Conservation (phyloP, 2,329 filamentous ascomycete genomes). For the Monosporascus sp. region DNA sequence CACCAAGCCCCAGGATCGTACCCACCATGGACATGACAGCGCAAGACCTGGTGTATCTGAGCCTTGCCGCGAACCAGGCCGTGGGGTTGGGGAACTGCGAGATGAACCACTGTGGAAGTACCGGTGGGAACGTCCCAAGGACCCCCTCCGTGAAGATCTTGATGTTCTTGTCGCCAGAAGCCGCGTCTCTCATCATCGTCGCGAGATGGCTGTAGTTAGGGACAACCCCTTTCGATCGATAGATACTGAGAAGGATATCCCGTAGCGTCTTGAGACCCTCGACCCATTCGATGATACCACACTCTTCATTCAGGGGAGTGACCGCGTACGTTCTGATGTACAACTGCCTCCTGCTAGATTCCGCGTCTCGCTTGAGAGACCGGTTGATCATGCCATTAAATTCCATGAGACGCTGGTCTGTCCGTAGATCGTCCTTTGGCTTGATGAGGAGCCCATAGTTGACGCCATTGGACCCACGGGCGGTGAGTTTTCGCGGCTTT, state of each 20-base stretch:
- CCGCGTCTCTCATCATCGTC: conserved; percentile 58
- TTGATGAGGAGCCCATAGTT: conserved; percentile 91
- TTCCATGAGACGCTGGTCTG: conserved; percentile 97
- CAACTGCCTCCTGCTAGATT: conserved; percentile 82
- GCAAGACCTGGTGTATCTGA: conserved; percentile 87
- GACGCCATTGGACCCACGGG: conserved; percentile 83
- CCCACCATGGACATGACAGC: conserved; percentile 99
- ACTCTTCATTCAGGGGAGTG: conserved; percentile 94
- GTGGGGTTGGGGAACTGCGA: conserved; percentile 92
- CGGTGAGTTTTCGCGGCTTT: conserved; percentile 83
- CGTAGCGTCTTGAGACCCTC: conserved; percentile 90
- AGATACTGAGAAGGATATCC: conserved; percentile 78
- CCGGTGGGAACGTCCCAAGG: conserved; percentile 65
- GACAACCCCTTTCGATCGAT: conserved; percentile 66
- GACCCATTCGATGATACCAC: conserved; percentile 97
- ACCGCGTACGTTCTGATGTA: conserved; percentile 98
- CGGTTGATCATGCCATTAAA: conserved; percentile 98
- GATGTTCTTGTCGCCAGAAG: conserved; percentile 53
- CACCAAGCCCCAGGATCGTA: conserved; percentile 86
- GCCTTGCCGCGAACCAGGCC: conserved; percentile 82
- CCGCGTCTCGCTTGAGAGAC: conserved; percentile 83
- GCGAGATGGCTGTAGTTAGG: conserved; percentile 66
- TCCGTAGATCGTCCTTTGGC: conserved; percentile 94
- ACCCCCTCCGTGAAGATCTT: conserved; percentile 66
- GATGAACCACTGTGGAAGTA: conserved; percentile 92